Percentiles rank a stretch among this genome's conserved stretches.
These are phyloP conservation scores for Alternaria postmessia DNA, from an alignment of 2,329 filamentous ascomycete species.

Conservation along the genomic window DNA sequence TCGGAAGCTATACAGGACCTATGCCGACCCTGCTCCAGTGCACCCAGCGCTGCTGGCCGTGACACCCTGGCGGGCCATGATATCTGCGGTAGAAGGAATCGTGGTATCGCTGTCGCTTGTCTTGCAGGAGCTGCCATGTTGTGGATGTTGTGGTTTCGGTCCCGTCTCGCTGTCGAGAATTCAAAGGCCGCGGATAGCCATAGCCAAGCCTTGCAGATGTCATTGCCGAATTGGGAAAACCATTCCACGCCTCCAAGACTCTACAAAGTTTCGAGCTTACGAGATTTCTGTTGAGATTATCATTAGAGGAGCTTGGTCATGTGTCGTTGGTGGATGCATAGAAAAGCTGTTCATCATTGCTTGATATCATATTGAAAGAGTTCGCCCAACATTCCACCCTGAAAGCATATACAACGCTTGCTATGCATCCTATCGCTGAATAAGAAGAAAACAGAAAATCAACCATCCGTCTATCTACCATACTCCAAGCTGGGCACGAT, in stretches of 20 bases:
- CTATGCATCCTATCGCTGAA: conserved; percentile 31
- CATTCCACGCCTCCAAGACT: conserved; percentile 17
- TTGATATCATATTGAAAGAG: conserved; percentile 3
- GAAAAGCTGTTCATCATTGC: not conserved
- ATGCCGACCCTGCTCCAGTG: conserved; percentile 27
- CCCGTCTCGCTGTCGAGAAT: conserved; percentile 15
- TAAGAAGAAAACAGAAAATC: conserved; percentile 13
- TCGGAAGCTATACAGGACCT: conserved; percentile 22
- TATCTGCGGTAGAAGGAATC: conserved; percentile 50
- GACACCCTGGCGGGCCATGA: conserved; percentile 45
- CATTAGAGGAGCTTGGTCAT: not conserved
- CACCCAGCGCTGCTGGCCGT: conserved; percentile 26
- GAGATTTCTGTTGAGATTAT: no score
- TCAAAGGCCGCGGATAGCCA: conserved; percentile 10
- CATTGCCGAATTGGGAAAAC: conserved; percentile 32
- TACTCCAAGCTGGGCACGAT: conserved; percentile 78
- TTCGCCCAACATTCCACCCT: not conserved
- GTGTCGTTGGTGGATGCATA: not conserved
- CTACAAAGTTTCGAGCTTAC: not conserved
- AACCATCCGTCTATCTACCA: conserved; percentile 49
- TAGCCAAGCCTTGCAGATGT: conserved; percentile 29
- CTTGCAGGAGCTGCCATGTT: conserved; percentile 38
- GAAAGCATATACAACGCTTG: conserved; percentile 24
- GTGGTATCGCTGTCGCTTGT: conserved; percentile 45
- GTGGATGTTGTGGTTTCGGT: conserved; percentile 23